Evolutionary conservation across 2,329 filamentous ascomycete species (phyloP).

Genomic region (Apiospora arundinis): DNA sequence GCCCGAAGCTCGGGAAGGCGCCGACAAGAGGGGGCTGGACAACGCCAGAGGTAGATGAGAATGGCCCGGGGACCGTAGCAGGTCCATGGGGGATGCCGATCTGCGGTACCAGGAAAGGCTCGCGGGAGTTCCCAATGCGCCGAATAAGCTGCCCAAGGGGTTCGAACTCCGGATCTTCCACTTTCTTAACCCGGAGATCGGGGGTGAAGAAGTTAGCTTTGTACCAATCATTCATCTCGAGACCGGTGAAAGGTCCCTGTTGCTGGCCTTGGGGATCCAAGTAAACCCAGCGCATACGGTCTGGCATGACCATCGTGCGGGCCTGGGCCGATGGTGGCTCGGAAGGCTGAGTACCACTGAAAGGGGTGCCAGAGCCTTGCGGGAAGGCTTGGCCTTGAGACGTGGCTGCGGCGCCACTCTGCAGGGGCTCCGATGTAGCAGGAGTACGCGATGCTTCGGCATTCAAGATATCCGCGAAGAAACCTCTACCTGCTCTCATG

Average conservation of each 20-base stretch:
- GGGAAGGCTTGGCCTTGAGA: conserved; percentile 39
- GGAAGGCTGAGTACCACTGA: conserved; percentile 44
- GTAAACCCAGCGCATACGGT: conserved; percentile 98
- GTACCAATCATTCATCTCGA: conserved; percentile 99
- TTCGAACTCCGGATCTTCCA: conserved; percentile 93
- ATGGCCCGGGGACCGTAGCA: conserved; percentile 58
- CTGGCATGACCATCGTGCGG: conserved; percentile 97
- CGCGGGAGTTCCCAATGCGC: conserved; percentile 94
- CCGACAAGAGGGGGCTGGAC: conserved; percentile 89
- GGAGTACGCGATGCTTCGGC: conserved; percentile 42
- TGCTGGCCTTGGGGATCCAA: conserved; percentile 90
- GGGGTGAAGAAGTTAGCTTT: conserved; percentile 98
- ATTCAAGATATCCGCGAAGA: conserved; percentile 62
- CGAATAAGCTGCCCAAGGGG: conserved; percentile 93
- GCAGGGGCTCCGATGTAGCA: conserved; percentile 39
- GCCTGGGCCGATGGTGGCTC: conserved; percentile 70
- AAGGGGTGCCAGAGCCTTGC: conserved; percentile 39
- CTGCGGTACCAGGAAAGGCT: conserved; percentile 96
- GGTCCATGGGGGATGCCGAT: conserved; percentile 93
- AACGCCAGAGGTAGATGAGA: conserved; percentile 59
- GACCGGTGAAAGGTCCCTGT: conserved; percentile 92
- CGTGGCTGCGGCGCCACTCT: conserved; percentile 29
- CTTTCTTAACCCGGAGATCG: conserved; percentile 91
- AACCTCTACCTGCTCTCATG: conserved; percentile 58
- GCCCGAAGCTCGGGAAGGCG: conserved; percentile 94